phyloP scores from a whole-genome alignment of 345 rosid genomes.

The Populus deltoides region DNA sequence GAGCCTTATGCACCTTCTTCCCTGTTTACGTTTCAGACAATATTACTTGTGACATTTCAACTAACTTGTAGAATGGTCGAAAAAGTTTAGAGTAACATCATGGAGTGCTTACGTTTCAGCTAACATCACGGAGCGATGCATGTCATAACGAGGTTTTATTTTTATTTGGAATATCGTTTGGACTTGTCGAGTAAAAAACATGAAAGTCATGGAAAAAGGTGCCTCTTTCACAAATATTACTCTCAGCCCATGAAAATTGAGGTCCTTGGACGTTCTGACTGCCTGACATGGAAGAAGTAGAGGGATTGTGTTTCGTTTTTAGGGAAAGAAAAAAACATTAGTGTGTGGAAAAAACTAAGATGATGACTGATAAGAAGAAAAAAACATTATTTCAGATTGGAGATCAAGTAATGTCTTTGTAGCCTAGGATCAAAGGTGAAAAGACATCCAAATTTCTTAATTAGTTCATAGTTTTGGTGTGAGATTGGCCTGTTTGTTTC shows the following conservation, averaged over 20 bases:
- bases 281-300: too few species aligned
- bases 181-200: background rate
- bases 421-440: conserved; percentile 49
- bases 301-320: too few species aligned
- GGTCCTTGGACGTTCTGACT: too few species aligned
- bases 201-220: too few species aligned
- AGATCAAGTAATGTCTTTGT: conserved; percentile 34
- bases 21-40: background rate
- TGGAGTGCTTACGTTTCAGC: too few species aligned
- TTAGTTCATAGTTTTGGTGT: background rate
- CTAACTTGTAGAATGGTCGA: background rate
- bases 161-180: background rate
- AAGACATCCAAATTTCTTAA: background rate
- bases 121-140: too few species aligned
- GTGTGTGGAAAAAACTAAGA: conserved; percentile 46
- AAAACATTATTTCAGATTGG: conserved; percentile 30
- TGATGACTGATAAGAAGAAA: conserved; percentile 52
- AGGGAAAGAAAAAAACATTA: background rate
- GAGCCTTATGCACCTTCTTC: background rate
- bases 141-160: too few species aligned
- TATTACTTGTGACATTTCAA: background rate
- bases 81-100: background rate
- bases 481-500: too few species aligned
- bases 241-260: too few species aligned
- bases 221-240: too few species aligned